Evolutionary conservation across 1,284 basidiomycete genomes (phyloP).

Genomic region (Ceratobasidium sp.): DNA sequence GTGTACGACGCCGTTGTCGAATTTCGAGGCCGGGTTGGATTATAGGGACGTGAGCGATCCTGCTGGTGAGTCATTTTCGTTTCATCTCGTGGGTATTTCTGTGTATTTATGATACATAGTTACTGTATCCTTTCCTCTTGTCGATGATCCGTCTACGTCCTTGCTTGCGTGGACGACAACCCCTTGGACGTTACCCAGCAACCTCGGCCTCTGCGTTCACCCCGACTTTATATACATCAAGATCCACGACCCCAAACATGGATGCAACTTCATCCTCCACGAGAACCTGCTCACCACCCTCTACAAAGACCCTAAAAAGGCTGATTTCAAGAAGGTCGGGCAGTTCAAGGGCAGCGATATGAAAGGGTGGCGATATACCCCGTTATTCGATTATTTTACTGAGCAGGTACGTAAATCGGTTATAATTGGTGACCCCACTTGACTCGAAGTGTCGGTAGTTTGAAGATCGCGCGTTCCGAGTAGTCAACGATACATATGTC

Average conservation of each 20-base stretch:
- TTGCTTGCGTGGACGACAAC: constrained; percentile 99
- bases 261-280: constrained; percentile 93
- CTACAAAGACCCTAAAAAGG: constrained; percentile 98
- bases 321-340: constrained; percentile 93
- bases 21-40: constrained; percentile 96
- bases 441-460: constrained; percentile 67
- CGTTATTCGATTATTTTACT: constrained; percentile 96
- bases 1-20: constrained; percentile 95
- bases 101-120: constrained; percentile 64
- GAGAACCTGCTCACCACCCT: constrained; percentile 90
- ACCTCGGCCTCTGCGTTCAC: constrained; percentile 95
- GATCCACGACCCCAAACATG: constrained; percentile 91
- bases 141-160: constrained; percentile 92
- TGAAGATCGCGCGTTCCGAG: constrained; percentile 92
- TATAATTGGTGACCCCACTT: not conserved
- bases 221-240: constrained; percentile 98
- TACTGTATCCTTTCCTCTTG: constrained; percentile 92
- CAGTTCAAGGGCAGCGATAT: constrained; percentile 92
- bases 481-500: constrained; percentile 93
- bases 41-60: constrained; percentile 97
- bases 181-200: constrained; percentile 98
- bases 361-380: constrained; percentile 97
- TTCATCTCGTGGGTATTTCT: constrained; percentile 20
- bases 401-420: constrained; percentile 73
- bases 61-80: constrained; percentile 70